Percentiles rank a stretch among this genome's conserved stretches.
Evolutionary conservation across 108 stramenopile genomes (phyloP).

Genomic region (Schizochytrium sp.): DNA sequence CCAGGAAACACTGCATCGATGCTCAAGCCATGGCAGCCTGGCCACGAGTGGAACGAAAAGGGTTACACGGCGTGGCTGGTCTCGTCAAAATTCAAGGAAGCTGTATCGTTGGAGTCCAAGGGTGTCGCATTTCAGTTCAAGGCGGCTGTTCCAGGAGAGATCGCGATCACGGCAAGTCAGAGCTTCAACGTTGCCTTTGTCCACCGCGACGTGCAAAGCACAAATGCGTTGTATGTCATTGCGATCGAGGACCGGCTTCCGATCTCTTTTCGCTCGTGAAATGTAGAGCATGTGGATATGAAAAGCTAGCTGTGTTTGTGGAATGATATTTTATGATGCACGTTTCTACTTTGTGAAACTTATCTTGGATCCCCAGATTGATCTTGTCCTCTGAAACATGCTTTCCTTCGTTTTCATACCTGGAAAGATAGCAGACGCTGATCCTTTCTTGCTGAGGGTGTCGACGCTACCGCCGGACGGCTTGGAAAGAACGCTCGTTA

Average conservation of each 20-base stretch:
- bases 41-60: neutral
- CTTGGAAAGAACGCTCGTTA: too few species aligned
- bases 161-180: neutral
- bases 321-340: too few species aligned
- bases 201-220: neutral
- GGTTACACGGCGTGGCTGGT: neutral
- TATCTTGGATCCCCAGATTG: too few species aligned
- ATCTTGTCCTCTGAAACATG: too few species aligned
- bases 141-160: neutral
- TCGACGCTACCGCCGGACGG: too few species aligned
- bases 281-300: too few species aligned
- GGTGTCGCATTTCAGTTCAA: neutral
- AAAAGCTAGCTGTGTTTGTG: too few species aligned
- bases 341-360: too few species aligned
- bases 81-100: neutral
- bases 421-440: too few species aligned
- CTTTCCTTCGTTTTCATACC: too few species aligned
- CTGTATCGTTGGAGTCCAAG: neutral
- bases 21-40: neutral
- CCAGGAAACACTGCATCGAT: neutral
- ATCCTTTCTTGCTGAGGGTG: too few species aligned
- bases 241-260: constrained; percentile 5
- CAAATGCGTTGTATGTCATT: neutral
- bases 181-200: neutral
- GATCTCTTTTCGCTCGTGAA: neutral